These are phyloP conservation scores for Botrytis galanthina DNA, from an alignment of 2,329 filamentous ascomycete genomes.

Conservation along the genomic window DNA sequence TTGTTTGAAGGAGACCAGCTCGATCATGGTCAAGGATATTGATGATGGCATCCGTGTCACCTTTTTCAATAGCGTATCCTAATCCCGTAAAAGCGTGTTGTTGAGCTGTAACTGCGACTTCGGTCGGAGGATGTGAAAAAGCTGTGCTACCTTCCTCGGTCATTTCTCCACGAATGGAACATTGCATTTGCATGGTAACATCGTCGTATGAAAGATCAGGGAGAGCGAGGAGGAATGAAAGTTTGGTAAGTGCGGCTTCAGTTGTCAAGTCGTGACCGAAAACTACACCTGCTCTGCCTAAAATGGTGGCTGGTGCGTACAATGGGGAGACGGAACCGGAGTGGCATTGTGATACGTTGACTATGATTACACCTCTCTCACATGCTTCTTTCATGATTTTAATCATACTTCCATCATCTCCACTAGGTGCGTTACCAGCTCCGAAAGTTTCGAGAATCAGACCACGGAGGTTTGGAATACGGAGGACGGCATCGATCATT, in stretches of 20 bases:
- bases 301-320: slow-evolving; percentile 58
- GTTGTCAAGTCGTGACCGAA: slow-evolving; percentile 68
- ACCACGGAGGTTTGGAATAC: slow-evolving; percentile 60
- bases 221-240: slow-evolving; percentile 53
- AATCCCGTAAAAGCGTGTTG: slow-evolving; percentile 58
- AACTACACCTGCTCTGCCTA: slow-evolving; percentile 66
- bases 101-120: slow-evolving; percentile 41
- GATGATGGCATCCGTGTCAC: slow-evolving; percentile 48
- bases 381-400: slow-evolving; percentile 63
- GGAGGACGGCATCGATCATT: slow-evolving; percentile 67
- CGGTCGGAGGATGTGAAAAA: slow-evolving; percentile 55
- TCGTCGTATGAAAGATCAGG: slow-evolving; percentile 55
- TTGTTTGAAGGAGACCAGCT: slow-evolving; percentile 37
- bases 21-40: slow-evolving; percentile 35
- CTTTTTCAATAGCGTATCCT: slow-evolving; percentile 61
- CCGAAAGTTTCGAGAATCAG: slow-evolving; percentile 71
- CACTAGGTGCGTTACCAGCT: slow-evolving; percentile 67
- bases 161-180: slow-evolving; percentile 63
- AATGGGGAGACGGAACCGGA: slow-evolving; percentile 56
- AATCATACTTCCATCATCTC: slow-evolving; percentile 57
- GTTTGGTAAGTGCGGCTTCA: slow-evolving; percentile 46
- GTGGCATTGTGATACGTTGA: slow-evolving; percentile 66
- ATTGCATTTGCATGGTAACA: slow-evolving; percentile 61
- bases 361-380: slow-evolving; percentile 65
- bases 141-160: slow-evolving; percentile 46